Evolutionary conservation across 2,329 filamentous ascomycete species (phyloP).

Genomic region (Pestalotiopsis sp.): DNA sequence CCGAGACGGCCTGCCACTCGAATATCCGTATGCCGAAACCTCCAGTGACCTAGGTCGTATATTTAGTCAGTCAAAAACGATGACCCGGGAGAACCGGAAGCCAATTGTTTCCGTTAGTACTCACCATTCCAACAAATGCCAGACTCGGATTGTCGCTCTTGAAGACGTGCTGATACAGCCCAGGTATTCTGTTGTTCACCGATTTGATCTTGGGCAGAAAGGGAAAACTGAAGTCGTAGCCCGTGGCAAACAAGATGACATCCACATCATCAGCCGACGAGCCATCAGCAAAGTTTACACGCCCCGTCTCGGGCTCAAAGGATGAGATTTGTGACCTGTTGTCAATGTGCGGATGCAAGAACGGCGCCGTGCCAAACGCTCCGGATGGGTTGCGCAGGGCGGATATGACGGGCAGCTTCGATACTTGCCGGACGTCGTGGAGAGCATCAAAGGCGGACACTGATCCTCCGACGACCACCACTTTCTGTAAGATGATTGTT

Average conservation of each 20-base stretch:
- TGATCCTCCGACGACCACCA: slow-evolving; percentile 64
- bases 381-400: slow-evolving; percentile 22
- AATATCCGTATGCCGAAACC: slow-evolving; percentile 34
- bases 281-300: slow-evolving; percentile 59
- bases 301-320: slow-evolving; percentile 38
- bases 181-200: slow-evolving; percentile 56
- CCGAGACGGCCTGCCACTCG: slow-evolving; percentile 68
- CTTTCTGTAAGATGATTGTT: slow-evolving; percentile 38
- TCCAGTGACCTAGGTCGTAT: slow-evolving; percentile 61
- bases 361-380: slow-evolving; percentile 28
- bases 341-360: slow-evolving; percentile 22
- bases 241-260: slow-evolving; percentile 66
- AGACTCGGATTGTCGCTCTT: slow-evolving; percentile 55
- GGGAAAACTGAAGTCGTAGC: slow-evolving; percentile 65
- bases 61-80: slow-evolving; percentile 5
- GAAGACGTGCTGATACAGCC: slow-evolving; percentile 60
- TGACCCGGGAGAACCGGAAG: background rate
- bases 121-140: slow-evolving; percentile 59
- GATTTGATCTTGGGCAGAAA: slow-evolving; percentile 56
- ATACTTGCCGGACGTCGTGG: slow-evolving; percentile 21
- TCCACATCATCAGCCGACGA: slow-evolving; percentile 55
- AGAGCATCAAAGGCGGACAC: slow-evolving; percentile 63
- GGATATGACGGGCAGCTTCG: slow-evolving; percentile 22
- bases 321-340: slow-evolving; percentile 43
- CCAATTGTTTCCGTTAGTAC: slow-evolving; percentile 33